Evolutionary conservation across 768 basidiomycete genomes (phyloP), one percentile per base, ranked within the genome.

Genomic region (Suillus clintonianus): DNA sequence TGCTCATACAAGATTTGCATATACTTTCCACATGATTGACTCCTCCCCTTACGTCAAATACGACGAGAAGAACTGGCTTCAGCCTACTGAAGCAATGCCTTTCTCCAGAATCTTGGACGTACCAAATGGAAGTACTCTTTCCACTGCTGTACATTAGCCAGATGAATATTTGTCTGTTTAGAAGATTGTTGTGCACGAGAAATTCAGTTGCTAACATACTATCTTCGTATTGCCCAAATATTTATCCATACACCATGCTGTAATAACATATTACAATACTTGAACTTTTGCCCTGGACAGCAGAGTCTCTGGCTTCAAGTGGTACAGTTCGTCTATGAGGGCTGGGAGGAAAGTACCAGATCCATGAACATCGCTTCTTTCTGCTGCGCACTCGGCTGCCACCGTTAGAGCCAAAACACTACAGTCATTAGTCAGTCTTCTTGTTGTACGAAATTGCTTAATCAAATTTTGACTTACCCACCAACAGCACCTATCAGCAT

Each of bases 11-110:
- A 85, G 97, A 61, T 93, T 89, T 67, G 96, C 96, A 34, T 99
- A 99, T 73, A 99, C 97, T 0, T 98, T 97, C 76, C 96, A 95
- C 68, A 94, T 94, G 92, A 89, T 95, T 55, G 93, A 97, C 70
- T 89, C 84, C 22, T 83, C 84, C 45, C 89, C 86, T 27, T 77
- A 83, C 69, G 91, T 87, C 8, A 77, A 72, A 45, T 97, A 96
- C 63, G 97, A 98, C 65, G 84, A 87, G 70, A 93, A 92, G 85
- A 98, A 97, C 72, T 97, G 96, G 96, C 79, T 98, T 63, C 96
- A 99, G 73, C 95, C 96, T 1, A 94, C 94, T 4, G 66, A 79
- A 11, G 84, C 81, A 14, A 90, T 92, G 89, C 93, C 95, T 2
- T 97, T 98, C 77, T 83, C 87, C 30, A 83, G 77, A 65, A 77